Evolutionary conservation across 78 protist genomes (phyloP).

Genomic region (Dictyostelium intermedium): DNA sequence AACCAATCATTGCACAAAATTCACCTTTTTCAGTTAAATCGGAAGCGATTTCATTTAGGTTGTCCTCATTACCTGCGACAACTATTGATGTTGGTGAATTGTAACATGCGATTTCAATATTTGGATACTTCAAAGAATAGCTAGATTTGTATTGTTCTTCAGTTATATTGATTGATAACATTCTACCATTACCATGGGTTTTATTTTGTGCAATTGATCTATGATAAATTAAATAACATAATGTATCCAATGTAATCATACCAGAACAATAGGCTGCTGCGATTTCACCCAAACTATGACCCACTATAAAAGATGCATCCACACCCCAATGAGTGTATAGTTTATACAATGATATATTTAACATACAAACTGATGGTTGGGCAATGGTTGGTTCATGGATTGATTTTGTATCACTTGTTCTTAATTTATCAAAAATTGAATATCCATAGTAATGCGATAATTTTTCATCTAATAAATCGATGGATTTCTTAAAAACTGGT

Average conservation of each 20-base stretch:
- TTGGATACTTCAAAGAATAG: not conserved
- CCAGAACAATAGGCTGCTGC: not conserved
- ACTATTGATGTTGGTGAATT: not conserved
- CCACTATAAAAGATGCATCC: not conserved
- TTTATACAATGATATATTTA: not conserved
- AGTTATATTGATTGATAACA: not conserved
- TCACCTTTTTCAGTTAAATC: not conserved
- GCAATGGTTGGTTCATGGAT: conserved; percentile 15
- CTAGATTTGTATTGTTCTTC: not conserved
- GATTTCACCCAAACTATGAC: conserved; percentile 10
- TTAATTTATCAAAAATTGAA: not conserved
- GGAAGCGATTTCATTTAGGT: not conserved
- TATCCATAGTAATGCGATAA: not conserved
- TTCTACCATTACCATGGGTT: not conserved
- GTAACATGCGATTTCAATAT: not conserved
- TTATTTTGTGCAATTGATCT: not conserved
- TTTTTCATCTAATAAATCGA: not conserved
- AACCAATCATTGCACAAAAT: not conserved
- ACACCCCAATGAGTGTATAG: conserved; percentile 6
- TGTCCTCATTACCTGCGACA: not conserved
- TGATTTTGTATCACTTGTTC: not conserved
- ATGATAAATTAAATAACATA: not conserved
- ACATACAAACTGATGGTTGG: conserved; percentile 11
- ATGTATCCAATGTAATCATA: not conserved
- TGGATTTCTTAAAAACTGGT: not conserved